Percentiles rank a stretch among this genome's conserved stretches.
Conservation (phyloP, 2,329 filamentous ascomycete species). For the Chaetomium olivaceum region DNA sequence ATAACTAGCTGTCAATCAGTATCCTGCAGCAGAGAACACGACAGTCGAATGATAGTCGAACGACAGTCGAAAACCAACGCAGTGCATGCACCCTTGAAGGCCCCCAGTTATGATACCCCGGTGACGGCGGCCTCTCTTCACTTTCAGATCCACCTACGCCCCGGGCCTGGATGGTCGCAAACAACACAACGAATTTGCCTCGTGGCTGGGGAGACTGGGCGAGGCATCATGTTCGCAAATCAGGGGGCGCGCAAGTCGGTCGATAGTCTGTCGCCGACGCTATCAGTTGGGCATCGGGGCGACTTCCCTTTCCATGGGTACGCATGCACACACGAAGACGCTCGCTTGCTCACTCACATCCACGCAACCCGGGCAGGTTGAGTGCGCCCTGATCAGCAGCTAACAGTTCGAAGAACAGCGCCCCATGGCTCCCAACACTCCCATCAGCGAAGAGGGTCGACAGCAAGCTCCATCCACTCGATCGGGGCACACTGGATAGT, state of each 20-base stretch:
- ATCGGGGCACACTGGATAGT: conserved; percentile 84
- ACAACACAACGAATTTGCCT: conserved; percentile 21
- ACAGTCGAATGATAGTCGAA: not conserved
- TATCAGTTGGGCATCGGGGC: conserved; percentile 51
- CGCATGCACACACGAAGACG: not conserved
- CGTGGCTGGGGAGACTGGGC: conserved; percentile 34
- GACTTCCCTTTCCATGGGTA: conserved; percentile 64
- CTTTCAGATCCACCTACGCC: conserved; percentile 12
- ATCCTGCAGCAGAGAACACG: not conserved
- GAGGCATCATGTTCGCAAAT: conserved; percentile 59
- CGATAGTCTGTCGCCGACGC: conserved; percentile 61
- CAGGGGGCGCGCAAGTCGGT: conserved; percentile 62
- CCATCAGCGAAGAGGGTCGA: conserved; percentile 70
- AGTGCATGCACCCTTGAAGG: conserved; percentile 1
- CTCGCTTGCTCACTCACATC: not conserved
- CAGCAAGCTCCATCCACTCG: conserved; percentile 83
- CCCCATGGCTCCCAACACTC: conserved; percentile 49
- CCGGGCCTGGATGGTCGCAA: conserved; percentile 26
- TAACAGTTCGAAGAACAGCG: conserved; percentile 44
- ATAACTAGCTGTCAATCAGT: not conserved
- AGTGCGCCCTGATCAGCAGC: conserved; percentile 24
- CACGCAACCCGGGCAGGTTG: not conserved
- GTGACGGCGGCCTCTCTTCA: conserved; percentile 23
- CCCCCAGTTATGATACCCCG: conserved; percentile 32
- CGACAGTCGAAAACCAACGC: not conserved